Conservation (phyloP, 2,329 filamentous ascomycete species). For the Ophiostoma sp. region DNA sequence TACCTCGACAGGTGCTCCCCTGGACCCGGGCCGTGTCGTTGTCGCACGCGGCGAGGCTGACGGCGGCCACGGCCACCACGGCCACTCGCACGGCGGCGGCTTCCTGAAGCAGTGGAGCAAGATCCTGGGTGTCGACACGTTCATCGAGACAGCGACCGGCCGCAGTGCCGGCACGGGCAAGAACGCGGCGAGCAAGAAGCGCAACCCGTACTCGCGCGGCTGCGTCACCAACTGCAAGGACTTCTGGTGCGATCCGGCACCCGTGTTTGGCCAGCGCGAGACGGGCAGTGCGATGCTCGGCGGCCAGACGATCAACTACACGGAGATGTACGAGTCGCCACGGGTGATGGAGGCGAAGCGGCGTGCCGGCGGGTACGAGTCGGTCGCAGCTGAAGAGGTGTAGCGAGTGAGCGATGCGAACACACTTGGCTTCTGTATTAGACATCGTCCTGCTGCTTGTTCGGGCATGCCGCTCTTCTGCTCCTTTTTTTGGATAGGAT, state of each 20-base stretch:
- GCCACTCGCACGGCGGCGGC: conserved; percentile 43
- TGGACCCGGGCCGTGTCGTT: conserved; percentile 61
- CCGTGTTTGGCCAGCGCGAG: conserved; percentile 69
- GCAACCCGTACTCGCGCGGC: conserved; percentile 80
- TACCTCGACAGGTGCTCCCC: conserved; percentile 68
- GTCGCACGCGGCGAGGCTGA: conserved; percentile 36
- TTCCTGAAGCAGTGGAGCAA: conserved; percentile 75
- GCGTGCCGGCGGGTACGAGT: conserved; percentile 55
- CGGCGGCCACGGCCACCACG: conserved; percentile 35
- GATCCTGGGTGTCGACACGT: conserved; percentile 84
- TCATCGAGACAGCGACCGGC: conserved; percentile 86
- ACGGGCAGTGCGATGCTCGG: conserved; percentile 68
- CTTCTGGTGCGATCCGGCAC: conserved; percentile 89
- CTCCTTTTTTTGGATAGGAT: neutral
- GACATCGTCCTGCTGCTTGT: neutral
- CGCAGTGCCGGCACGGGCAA: conserved; percentile 61
- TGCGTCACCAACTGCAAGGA: conserved; percentile 86
- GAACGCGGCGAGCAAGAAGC: conserved; percentile 43
- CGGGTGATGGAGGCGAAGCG: conserved; percentile 52
- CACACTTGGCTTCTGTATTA: no score
- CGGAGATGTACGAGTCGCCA: conserved; percentile 81
- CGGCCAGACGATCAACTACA: conserved; percentile 79
- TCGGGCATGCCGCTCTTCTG: neutral
- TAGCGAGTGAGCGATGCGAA: neutral
- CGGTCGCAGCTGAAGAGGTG: conserved; percentile 51